Base-by-base conservation (phyloP, 768 basidiomycete genomes). In the Termitomyces sp. region DNA sequence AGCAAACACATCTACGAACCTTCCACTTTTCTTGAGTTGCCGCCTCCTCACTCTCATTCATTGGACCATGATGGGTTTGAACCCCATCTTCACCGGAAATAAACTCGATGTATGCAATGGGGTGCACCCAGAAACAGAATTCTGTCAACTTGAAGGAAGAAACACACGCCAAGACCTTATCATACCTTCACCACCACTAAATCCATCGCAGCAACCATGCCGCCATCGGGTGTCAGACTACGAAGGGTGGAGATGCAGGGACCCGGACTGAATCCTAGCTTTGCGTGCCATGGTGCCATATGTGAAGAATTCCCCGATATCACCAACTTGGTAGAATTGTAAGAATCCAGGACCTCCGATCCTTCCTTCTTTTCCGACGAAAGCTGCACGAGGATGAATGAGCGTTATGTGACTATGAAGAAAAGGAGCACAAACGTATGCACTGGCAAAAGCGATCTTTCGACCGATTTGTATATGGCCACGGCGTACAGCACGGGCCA, bases 281-380 rank as follows among this genome's bases (percentile, higher is more conserved):
- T 91, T 1, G 86, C 77, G 66, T 97, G 83, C 97, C 97, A 99
- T 0, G 86, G 81, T 4, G 88, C 90, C 53, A 95, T 76, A 60
- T 90, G 87, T 1, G 92, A 86, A 0, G 91, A 90, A 69, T 99
- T 99, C 3, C 92, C 94, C 3, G 80, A 78, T 18, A 99, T 70
- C 22, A 81, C 67, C 20, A 99, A 77, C 49, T 77, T 78, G 24
- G 81, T 82, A 6, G 80, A 85, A 58, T 82, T 74, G 62, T 90
- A 88, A 1, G 90, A 91, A 60, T 94, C 89, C 26, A 98, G 76
- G 2, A 92, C 82, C 56, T 98, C 94, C 4, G 77, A 76, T 0
- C 91, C 87, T 9, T 97, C 94, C 64, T 87, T 87, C 55, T 77
- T 77, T 44, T 87, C 84, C 20, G 83, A 79, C 2, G 79, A 79